phyloP scores from a whole-genome alignment of 1,139 yeast genomes.

The Kluyveromyces marxianus region DNA sequence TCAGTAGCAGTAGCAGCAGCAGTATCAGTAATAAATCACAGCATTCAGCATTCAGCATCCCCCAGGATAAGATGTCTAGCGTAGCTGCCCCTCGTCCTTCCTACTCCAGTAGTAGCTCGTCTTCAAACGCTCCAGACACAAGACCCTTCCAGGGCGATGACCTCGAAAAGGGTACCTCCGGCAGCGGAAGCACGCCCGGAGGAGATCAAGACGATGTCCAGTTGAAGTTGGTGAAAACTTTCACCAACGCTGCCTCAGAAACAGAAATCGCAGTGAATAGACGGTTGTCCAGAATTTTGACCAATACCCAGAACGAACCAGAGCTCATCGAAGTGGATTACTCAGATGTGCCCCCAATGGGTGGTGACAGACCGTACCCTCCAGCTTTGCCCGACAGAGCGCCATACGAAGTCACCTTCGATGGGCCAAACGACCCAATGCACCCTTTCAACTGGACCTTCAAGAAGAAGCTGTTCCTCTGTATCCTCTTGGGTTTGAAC shows the following conservation, averaged over 20 bases:
- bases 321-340: constrained; percentile 27
- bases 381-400: constrained; percentile 44
- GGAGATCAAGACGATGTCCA: constrained; percentile 3
- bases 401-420: constrained; percentile 48
- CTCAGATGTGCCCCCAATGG: constrained; percentile 44
- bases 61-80: background rate
- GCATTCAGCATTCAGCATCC: background rate
- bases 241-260: constrained; percentile 19
- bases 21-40: background rate
- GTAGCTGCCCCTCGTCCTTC: background rate
- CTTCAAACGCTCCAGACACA: background rate
- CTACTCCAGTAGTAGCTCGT: background rate
- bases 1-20: too few relatives aligned
- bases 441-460: constrained; percentile 59
- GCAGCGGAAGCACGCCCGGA: background rate
- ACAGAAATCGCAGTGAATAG: constrained; percentile 23
- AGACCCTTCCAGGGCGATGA: constrained; percentile 2
- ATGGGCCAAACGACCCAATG: constrained; percentile 53
- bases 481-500: constrained; percentile 37
- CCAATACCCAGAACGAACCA: constrained; percentile 29
- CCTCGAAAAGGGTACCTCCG: constrained; percentile 1
- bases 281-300: constrained; percentile 29
- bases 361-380: constrained; percentile 49
- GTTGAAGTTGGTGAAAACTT: constrained; percentile 8
- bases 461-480: constrained; percentile 35